Percentiles rank a stretch among this genome's conserved stretches.
Evolutionary conservation across 495 filamentous ascomycete genomes (phyloP).

Genomic region (Tuber umbilicatum): DNA sequence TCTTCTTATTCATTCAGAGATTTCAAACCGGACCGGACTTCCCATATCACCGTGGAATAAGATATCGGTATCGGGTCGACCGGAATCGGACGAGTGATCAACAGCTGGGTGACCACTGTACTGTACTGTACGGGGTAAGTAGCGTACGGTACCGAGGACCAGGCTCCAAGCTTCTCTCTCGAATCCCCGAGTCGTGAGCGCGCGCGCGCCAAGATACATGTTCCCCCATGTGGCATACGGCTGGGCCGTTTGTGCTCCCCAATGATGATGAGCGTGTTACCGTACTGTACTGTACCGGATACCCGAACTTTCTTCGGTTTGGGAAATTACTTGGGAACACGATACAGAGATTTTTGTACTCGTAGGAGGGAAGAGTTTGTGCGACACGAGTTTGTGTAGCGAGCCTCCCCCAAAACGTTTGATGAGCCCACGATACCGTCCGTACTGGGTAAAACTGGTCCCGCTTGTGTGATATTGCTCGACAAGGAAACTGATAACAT

Average conservation of each 20-base stretch:
- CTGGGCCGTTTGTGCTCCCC: neutral
- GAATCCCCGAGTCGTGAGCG: neutral
- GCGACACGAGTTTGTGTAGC: slow-evolving; percentile 3
- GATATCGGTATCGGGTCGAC: slow-evolving; percentile 1
- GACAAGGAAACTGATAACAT: neutral
- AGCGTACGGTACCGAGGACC: too few species aligned
- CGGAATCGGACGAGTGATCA: neutral
- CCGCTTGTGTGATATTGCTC: neutral
- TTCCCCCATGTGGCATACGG: neutral
- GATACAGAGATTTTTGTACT: neutral
- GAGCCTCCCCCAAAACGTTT: neutral
- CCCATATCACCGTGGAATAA: neutral
- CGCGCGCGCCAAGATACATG: neutral
- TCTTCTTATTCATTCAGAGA: neutral
- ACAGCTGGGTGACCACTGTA: neutral
- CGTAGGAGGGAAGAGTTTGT: neutral
- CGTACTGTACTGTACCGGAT: neutral
- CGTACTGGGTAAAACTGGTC: neutral
- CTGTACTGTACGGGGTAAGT: too few species aligned
- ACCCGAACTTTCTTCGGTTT: neutral
- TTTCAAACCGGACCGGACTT: neutral
- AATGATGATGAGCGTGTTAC: neutral
- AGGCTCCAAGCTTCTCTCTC: neutral
- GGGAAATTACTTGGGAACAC: neutral
- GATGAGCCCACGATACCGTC: neutral